Conservation (phyloP, 2,329 filamentous ascomycete genomes). For the Clonostachys byssicola region DNA sequence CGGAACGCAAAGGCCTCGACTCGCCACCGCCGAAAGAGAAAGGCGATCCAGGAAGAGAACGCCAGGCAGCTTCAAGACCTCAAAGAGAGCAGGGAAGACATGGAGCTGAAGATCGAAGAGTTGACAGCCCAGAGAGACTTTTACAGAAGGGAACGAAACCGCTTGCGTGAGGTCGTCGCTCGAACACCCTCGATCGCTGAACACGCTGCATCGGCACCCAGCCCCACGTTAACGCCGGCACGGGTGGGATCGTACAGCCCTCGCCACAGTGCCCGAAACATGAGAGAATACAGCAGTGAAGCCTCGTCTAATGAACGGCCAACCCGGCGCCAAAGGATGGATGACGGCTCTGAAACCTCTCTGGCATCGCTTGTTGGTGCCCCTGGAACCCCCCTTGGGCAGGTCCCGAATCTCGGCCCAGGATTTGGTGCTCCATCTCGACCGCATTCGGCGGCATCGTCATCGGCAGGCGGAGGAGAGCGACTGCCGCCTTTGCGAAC, state of each 20-base stretch:
- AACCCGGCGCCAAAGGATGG: constrained; percentile 39
- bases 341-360: constrained; percentile 37
- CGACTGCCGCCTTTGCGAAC: constrained; percentile 42
- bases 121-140: constrained; percentile 63
- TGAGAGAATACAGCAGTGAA: constrained; percentile 32
- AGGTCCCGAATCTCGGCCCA: constrained; percentile 35
- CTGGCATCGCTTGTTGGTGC: constrained; percentile 14
- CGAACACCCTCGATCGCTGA: constrained; percentile 54
- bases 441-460: constrained; percentile 26
- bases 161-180: constrained; percentile 62
- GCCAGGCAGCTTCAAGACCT: constrained; percentile 65
- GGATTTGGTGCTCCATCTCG: constrained; percentile 29
- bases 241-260: constrained; percentile 32
- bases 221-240: constrained; percentile 34
- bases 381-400: constrained; percentile 21
- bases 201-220: constrained; percentile 46
- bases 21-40: constrained; percentile 75
- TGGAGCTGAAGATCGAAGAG: constrained; percentile 48
- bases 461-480: constrained; percentile 24
- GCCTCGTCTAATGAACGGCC: constrained; percentile 38
- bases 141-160: constrained; percentile 69
- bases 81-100: constrained; percentile 63
- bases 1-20: constrained; percentile 84
- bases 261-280: constrained; percentile 13
- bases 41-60: constrained; percentile 75